Evolutionary conservation across 2,329 filamentous ascomycete genomes (phyloP), one percentile per base, ranked within the genome.

Genomic region (Penicillium occitanis): DNA sequence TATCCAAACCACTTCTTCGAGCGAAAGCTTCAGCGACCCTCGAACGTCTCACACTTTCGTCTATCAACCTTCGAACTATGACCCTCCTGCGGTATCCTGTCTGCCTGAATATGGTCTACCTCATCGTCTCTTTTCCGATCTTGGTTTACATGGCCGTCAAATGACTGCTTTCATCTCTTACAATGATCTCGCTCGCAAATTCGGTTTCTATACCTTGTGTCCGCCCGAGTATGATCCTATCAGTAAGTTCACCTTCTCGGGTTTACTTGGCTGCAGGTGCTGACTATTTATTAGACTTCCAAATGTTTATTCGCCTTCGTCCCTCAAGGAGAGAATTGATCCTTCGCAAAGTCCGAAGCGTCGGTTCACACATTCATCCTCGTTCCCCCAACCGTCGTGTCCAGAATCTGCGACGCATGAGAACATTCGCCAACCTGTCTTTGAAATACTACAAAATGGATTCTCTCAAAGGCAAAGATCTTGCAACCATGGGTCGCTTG

Each of bases 401-500:
- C 8, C 69, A 69, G 1, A 75, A 69, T 17, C 63, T 81, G 46
- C 76, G 78, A 44, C 77, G 77, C 40, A 79, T 77, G 61, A 81
- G 75, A 69, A 80, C 79, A 17, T 74, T 81, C 61, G 74, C 74
- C 5, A 74, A 71, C 50, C 65, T 80, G 8, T 64, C 72, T 6
- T 68, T 65, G 64, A 73, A 72, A 28, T 67, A 70, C 11, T 67
- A 68, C 55, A 70, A 71, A 6, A 75, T 79, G 70, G 72, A 72
- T 50, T 74, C 75, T 11, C 67, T 82, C 61, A 73, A 69, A 55
- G 78, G 76, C n/a, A 77, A 70, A 57, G 69, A 73, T 13, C 51
- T 82, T 17, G 79, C 81, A 61, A 75, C 73, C n/a, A 71, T 82
- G 22, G 73, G 78, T 55, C 78, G 78, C 13, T 73, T 83, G 28